Evolutionary conservation across 2,329 filamentous ascomycete species (phyloP).

Genomic region (Sclerotinia borealis): DNA sequence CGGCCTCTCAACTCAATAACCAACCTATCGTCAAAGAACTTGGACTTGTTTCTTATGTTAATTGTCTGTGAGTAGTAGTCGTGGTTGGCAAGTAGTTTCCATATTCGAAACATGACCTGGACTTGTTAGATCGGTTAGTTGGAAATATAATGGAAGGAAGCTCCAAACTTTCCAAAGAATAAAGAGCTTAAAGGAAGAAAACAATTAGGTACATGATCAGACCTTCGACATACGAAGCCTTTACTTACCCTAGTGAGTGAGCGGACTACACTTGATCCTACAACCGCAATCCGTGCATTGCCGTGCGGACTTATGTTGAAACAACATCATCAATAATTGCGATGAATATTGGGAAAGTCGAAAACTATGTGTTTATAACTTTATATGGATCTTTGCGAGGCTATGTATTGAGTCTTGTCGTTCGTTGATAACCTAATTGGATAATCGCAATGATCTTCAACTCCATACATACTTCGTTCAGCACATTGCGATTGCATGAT

Average conservation of each 20-base stretch:
- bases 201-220: not conserved
- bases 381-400: not conserved
- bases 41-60: not conserved
- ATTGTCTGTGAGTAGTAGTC: not conserved
- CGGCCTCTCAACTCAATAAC: not conserved
- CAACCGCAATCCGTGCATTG: conserved; percentile 1
- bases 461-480: not conserved
- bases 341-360: not conserved
- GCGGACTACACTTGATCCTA: conserved; percentile 6
- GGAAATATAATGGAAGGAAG: not conserved
- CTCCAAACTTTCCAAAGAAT: no score
- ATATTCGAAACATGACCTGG: not conserved
- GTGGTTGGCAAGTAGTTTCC: not conserved
- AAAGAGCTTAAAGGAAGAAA: no score
- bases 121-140: not conserved
- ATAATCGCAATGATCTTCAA: not conserved
- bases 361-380: not conserved
- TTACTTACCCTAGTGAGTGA: not conserved
- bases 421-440: not conserved
- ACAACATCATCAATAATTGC: not conserved
- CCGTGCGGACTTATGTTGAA: not conserved
- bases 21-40: not conserved
- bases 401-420: not conserved
- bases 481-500: not conserved
- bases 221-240: not conserved